Evolutionary conservation across 352 stramenopile genomes (phyloP), one percentile per base, ranked within the genome.

Genomic region (Globisporangium takayamanum): DNA sequence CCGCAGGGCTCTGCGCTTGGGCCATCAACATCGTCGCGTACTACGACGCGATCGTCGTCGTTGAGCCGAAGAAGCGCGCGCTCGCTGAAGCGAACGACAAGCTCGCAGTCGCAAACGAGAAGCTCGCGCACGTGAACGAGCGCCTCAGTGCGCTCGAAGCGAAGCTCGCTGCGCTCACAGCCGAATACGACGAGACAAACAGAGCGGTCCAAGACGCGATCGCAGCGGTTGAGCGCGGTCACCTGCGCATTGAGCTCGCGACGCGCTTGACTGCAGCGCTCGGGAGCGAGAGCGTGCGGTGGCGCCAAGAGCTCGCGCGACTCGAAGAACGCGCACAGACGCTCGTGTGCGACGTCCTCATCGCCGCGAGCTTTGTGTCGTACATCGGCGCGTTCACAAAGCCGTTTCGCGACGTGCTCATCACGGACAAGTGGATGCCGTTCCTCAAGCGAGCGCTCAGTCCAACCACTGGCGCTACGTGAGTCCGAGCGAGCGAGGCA

Each of bases 331-430:
- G 95, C 54, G 79, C 82, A 7, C 74, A 91, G 16, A 74, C 90
- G 30, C 66, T 98, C 14, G 80, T 93, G 0, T 92, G 90, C 26
- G 92, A 98, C 56, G 87, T 97, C 44, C 63, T 98, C 4, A 62
- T 98, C 3, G 89, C 89, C 33, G 81, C 88, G 8, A 94, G 89
- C 18, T 98, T 98, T 55, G 92, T 97, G 30, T 96, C 87, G 25
- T 98, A 97, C 47, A 76, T 92, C n/a, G 94, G 92, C 10, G 89
- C 91, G 2, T 98, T 98, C 60, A 98, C 92, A 2, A 98, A 97
- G 52, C 69, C 76, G 0, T 98, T 96, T 62, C 83, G 94, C 14
- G 89, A 97, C 49, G 47, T 80, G 3, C 70, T 98, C 15, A 72
- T 98, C 46, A 62, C 68, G 2, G 66, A 91, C 0, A 84, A 94